These are phyloP conservation scores for Coniferiporia weirii DNA, from an alignment of 1,284 basidiomycete species.

Conservation along the genomic window DNA sequence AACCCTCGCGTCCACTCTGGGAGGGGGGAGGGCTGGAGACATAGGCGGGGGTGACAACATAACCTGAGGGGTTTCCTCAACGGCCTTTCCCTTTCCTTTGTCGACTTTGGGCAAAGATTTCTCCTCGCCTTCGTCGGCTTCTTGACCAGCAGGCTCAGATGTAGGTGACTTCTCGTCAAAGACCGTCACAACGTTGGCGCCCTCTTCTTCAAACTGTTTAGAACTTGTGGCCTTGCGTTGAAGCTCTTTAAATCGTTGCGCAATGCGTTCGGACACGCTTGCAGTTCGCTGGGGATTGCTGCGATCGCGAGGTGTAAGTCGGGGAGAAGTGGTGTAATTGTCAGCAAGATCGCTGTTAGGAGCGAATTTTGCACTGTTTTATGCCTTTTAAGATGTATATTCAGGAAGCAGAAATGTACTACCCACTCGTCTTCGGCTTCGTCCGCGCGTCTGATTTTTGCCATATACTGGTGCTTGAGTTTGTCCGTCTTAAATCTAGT, in stretches of 20 bases:
- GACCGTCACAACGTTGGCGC: conserved; percentile 11
- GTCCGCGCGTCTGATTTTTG: conserved; percentile 75
- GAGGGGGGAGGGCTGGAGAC: conserved; percentile 49
- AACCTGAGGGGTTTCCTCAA: conserved; percentile 36
- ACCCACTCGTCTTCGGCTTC: conserved; percentile 88
- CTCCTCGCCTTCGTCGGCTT: conserved; percentile 17
- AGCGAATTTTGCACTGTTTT: conserved; percentile 72
- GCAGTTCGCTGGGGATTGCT: conserved; percentile 48
- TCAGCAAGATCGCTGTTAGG: conserved; percentile 59
- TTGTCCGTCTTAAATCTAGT: conserved; percentile 42
- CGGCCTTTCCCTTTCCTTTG: conserved; percentile 74
- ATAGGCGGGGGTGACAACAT: conserved; percentile 58
- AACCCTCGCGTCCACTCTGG: conserved; percentile 28
- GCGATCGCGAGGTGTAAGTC: conserved; percentile 51
- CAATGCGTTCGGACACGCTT: conserved; percentile 74
- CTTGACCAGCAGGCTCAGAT: conserved; percentile 11
- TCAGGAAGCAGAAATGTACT: conserved; percentile 7
- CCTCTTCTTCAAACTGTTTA: conserved; percentile 23
- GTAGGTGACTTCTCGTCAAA: conserved; percentile 28
- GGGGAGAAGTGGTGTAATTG: conserved; percentile 73
- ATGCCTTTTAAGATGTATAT: conserved; percentile 1
- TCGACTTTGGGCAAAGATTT: conserved; percentile 50
- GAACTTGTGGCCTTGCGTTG: conserved; percentile 48
- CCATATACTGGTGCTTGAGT: conserved; percentile 71
- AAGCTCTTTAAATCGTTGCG: conserved; percentile 67